Evolutionary conservation across 805 yeast species (phyloP).

Genomic region (Candida methanosorbosa): DNA sequence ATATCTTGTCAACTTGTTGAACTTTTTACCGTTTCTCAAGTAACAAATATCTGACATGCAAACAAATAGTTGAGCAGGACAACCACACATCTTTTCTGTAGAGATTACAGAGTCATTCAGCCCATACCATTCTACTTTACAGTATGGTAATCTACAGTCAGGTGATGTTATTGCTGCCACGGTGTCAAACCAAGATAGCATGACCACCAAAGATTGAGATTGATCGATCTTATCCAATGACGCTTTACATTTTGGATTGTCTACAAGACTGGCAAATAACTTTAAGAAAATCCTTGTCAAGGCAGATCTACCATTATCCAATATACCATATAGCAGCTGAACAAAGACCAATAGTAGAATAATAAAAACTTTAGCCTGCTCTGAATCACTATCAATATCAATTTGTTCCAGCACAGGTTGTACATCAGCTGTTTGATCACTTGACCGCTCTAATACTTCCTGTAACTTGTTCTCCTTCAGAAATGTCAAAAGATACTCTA

Average conservation of each 20-base stretch:
- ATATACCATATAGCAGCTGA: conserved; percentile 29
- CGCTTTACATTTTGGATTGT: conserved; percentile 18
- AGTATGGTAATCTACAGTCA: conserved; percentile 32
- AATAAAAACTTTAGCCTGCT: conserved; percentile 14
- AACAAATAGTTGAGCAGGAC: conserved; percentile 30
- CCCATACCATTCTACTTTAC: conserved; percentile 31
- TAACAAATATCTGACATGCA: conserved; percentile 28
- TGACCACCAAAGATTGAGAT: conserved; percentile 22
- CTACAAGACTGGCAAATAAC: conserved; percentile 30
- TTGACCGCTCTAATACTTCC: conserved; percentile 3
- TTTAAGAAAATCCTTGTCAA: conserved; percentile 27
- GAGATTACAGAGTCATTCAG: conserved; percentile 12
- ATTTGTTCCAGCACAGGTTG: background rate
- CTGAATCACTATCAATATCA: conserved; percentile 2
- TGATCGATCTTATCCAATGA: conserved; percentile 24
- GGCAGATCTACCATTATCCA: conserved; percentile 32
- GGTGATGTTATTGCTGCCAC: conserved; percentile 32
- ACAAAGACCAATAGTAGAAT: conserved; percentile 30
- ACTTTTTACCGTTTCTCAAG: conserved; percentile 11
- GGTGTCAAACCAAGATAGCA: conserved; percentile 34
- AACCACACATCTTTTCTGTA: conserved; percentile 30
- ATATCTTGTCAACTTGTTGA: conserved; percentile 3
- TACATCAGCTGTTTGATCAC: conserved; percentile 3
- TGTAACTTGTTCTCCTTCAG: conserved; percentile 17
- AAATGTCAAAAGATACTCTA: conserved; percentile 34